Conservation (phyloP, 768 basidiomycete species). For the Trametes coccinea region DNA sequence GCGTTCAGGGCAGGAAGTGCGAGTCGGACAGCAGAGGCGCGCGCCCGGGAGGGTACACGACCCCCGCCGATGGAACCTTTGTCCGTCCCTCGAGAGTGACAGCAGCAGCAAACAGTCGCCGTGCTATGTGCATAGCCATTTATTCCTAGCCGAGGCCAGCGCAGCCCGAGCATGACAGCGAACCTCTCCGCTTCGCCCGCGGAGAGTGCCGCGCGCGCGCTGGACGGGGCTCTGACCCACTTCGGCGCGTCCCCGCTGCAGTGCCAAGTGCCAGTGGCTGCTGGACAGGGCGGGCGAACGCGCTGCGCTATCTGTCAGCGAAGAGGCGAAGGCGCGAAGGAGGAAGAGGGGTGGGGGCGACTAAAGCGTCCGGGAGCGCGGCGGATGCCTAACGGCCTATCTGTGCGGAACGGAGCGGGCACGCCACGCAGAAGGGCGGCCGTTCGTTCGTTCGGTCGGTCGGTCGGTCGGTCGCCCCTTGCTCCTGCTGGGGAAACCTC, state of each 20-base stretch:
- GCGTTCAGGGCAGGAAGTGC: neutral
- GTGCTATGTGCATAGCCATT: neutral
- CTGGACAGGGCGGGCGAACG: no score
- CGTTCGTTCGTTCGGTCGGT: no score
- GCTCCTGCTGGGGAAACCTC: slow-evolving; percentile 14
- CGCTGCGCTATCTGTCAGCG: no score
- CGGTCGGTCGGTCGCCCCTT: no score
- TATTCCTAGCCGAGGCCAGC: neutral
- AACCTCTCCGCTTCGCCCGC: neutral
- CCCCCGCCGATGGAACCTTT: slow-evolving; percentile 8
- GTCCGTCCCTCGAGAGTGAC: neutral
- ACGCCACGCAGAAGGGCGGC: no score
- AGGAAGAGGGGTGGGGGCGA: no score
- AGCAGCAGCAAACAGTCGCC: no score
- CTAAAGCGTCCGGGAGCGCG: neutral
- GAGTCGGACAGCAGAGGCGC: no score
- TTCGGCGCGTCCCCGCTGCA: no score
- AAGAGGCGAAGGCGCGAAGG: no score
- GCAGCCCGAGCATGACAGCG: neutral
- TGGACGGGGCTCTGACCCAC: no score
- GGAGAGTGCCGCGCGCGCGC: neutral
- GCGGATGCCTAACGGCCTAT: neutral
- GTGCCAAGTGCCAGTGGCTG: no score
- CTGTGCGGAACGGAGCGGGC: neutral
- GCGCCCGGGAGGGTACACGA: neutral